These are phyloP conservation scores for Graphilbum ipis-grandicollis DNA, from an alignment of 2,329 filamentous ascomycete species.

Conservation along the genomic window DNA sequence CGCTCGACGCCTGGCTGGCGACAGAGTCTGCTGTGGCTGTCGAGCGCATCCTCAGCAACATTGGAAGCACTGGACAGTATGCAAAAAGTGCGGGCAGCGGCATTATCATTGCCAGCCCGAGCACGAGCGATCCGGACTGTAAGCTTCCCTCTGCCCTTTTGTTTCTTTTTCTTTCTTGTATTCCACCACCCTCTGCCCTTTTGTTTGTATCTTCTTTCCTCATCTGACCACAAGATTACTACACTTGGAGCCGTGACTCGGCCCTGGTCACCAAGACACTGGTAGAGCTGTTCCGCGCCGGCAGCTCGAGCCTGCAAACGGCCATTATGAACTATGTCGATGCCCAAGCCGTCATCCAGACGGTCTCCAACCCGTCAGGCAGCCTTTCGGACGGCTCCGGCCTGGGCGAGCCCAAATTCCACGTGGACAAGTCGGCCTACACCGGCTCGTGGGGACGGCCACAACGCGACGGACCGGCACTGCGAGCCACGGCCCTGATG, in stretches of 20 bases:
- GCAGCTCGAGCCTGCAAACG: conserved; percentile 26
- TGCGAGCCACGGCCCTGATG: conserved; percentile 58
- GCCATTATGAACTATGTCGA: conserved; percentile 51
- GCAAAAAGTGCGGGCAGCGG: conserved; percentile 29
- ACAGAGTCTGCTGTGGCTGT: conserved; percentile 34
- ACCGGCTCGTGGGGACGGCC: conserved; percentile 58
- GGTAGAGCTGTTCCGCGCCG: conserved; percentile 44
- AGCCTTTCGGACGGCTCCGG: conserved; percentile 30
- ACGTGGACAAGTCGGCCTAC: conserved; percentile 44
- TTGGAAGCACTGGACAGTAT: conserved; percentile 35
- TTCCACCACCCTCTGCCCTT: background rate
- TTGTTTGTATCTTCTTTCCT: background rate
- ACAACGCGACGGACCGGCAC: conserved; percentile 62
- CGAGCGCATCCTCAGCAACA: conserved; percentile 37
- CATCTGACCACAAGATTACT: conserved; percentile 31
- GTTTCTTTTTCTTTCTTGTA: background rate
- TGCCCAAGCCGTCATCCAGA: conserved; percentile 49
- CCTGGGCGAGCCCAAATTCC: conserved; percentile 59
- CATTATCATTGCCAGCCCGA: conserved; percentile 39
- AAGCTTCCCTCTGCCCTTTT: background rate
- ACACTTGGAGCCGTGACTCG: conserved; percentile 63
- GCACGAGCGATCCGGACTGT: conserved; percentile 37
- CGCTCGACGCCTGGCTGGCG: conserved; percentile 32
- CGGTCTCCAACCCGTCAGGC: conserved; percentile 52
- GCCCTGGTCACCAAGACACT: conserved; percentile 53